These are phyloP conservation scores for Chlorella sorokiniana DNA, from an alignment of 139 green algal genomes.

Conservation along the genomic window DNA sequence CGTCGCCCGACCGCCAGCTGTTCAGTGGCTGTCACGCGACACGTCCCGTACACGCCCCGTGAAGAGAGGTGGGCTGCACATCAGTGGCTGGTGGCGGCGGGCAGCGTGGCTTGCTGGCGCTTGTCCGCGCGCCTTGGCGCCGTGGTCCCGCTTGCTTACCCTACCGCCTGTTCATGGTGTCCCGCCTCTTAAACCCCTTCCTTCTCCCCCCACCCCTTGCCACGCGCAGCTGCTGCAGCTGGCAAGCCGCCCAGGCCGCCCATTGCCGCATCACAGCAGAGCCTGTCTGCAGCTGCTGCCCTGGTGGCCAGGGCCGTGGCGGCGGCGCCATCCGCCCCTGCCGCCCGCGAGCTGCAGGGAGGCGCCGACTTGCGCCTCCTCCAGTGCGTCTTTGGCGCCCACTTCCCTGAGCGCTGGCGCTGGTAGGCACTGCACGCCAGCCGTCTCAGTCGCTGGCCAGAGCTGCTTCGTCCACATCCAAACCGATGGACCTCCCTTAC, in stretches of 20 bases:
- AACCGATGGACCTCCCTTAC: too few relatives aligned
- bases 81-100: background rate
- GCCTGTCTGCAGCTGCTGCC: conserved; percentile 5
- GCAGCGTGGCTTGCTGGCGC: background rate
- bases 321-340: background rate
- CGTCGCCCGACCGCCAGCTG: background rate
- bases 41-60: background rate
- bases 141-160: background rate
- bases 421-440: background rate
- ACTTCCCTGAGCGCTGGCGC: background rate
- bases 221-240: background rate
- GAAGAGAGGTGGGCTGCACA: background rate
- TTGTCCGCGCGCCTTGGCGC: background rate
- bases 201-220: background rate
- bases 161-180: too few relatives aligned
- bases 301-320: background rate
- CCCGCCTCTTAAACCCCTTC: too few relatives aligned
- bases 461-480: background rate
- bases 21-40: background rate
- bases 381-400: background rate
- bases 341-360: background rate
- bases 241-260: background rate
- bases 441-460: background rate
- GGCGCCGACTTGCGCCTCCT: background rate
- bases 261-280: background rate